These are phyloP conservation scores for Oenanthe sinensis DNA, from an alignment of 129 eudicot genomes.

Conservation along the genomic window DNA sequence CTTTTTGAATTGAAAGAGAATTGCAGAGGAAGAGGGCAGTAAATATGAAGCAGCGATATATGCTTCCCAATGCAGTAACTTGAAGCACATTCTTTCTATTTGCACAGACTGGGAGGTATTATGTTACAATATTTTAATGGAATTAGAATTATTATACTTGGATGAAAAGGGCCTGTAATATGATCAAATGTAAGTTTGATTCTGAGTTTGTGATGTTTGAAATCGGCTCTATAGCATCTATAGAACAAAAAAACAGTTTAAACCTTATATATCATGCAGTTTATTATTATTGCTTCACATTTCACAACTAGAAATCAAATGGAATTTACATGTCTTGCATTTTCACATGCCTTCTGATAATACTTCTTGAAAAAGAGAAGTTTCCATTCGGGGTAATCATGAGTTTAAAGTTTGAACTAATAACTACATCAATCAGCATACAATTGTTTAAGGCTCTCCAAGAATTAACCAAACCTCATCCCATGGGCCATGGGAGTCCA, in stretches of 20 bases:
- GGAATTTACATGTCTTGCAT: not conserved
- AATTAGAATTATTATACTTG: not conserved
- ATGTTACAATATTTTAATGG: not conserved
- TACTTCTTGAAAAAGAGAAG: not conserved
- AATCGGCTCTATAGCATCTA: not conserved
- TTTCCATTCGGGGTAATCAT: not conserved
- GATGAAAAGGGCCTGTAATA: not conserved
- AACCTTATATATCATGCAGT: not conserved
- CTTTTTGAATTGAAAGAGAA: slow-evolving; percentile 41
- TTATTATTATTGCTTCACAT: not conserved
- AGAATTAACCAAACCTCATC: not conserved
- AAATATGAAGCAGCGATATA: slow-evolving; percentile 81
- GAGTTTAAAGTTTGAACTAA: not conserved
- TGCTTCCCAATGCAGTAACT: slow-evolving; percentile 84
- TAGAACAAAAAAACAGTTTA: not conserved
- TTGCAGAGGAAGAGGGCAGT: slow-evolving; percentile 91
- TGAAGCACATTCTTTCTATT: slow-evolving; percentile 73
- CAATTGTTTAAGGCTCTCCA: not conserved
- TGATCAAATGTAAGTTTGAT: not conserved
- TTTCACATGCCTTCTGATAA: not conserved
- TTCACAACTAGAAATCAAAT: no score
- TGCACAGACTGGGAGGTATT: slow-evolving; percentile 97
- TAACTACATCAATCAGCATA: not conserved
- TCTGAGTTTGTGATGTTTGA: not conserved
- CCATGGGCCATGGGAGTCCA: not conserved